Evolutionary conservation across 1,139 yeast species (phyloP).

Genomic region (Geotrichum candidum): DNA sequence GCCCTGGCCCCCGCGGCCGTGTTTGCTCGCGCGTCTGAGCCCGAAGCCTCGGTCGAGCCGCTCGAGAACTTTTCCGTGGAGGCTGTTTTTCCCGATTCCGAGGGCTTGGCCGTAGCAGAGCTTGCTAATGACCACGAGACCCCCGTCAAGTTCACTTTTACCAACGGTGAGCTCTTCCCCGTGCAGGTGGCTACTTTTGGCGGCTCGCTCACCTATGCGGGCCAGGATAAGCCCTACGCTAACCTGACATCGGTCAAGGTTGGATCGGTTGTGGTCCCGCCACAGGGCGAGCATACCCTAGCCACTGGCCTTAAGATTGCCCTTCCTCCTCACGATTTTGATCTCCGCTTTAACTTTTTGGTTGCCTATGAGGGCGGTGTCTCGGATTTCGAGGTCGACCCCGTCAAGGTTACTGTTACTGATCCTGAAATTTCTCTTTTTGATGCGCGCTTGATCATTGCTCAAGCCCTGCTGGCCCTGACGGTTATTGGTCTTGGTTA

Average conservation of each 20-base stretch:
- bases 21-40: conserved; percentile 1
- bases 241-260: conserved; percentile 32
- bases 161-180: conserved; percentile 52
- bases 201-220: conserved; percentile 58
- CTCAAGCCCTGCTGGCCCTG: conserved; percentile 50
- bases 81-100: conserved; percentile 15
- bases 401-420: conserved; percentile 51
- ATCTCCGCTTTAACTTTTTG: conserved; percentile 56
- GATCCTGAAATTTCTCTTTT: conserved; percentile 66
- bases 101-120: conserved; percentile 19
- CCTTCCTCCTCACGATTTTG: conserved; percentile 53
- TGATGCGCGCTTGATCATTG: conserved; percentile 64
- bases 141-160: conserved; percentile 49
- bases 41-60: not conserved
- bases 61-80: conserved; percentile 6
- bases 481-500: conserved; percentile 50
- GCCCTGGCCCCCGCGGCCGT: conserved; percentile 5
- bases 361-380: conserved; percentile 46
- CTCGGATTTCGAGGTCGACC: conserved; percentile 52
- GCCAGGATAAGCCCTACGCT: conserved; percentile 42
- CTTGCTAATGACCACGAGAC: conserved; percentile 48
- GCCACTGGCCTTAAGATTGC: conserved; percentile 37
- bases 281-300: conserved; percentile 42
- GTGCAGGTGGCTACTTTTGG: conserved; percentile 65
- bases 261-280: conserved; percentile 51